Percentiles rank a stretch among this genome's conserved stretches.
Conservation (phyloP, 2,329 filamentous ascomycete genomes). For the Hypoxylon sp. region DNA sequence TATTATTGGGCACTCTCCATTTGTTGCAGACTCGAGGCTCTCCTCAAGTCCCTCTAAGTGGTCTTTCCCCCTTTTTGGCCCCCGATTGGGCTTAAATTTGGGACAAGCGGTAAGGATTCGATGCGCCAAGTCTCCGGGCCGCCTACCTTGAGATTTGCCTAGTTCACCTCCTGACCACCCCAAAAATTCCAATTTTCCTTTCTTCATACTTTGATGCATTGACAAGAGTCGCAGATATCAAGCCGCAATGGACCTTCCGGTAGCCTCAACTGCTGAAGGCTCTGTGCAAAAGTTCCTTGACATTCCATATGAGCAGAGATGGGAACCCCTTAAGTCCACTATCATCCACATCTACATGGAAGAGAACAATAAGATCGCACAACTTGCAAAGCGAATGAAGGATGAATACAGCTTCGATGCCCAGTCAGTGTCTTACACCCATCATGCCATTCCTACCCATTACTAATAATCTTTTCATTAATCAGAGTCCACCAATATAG, state of each 20-base stretch:
- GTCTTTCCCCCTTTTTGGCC: neutral
- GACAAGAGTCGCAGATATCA: neutral
- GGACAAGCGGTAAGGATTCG: too few species aligned
- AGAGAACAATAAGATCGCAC: conserved; percentile 16
- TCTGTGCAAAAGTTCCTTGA: conserved; percentile 28
- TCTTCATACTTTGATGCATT: neutral
- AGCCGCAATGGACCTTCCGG: conserved; percentile 5
- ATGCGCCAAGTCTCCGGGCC: neutral
- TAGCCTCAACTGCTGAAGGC: neutral
- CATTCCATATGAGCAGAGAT: conserved; percentile 45
- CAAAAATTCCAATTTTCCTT: neutral
- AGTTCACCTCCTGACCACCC: neutral
- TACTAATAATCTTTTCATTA: neutral
- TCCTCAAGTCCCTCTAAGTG: neutral
- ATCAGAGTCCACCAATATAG: conserved; percentile 30
- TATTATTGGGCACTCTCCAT: conserved; percentile 4
- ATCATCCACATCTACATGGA: conserved; percentile 42
- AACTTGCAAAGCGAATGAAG: conserved; percentile 42
- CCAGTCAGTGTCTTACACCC: conserved; percentile 16
- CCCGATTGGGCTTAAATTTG: neutral
- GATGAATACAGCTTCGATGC: conserved; percentile 42
- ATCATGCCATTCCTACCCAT: neutral
- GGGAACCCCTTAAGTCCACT: conserved; percentile 41
- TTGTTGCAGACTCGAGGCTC: neutral
- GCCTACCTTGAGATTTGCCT: neutral